Conservation (phyloP, 1,284 basidiomycete species). For the Ustilago curta region DNA sequence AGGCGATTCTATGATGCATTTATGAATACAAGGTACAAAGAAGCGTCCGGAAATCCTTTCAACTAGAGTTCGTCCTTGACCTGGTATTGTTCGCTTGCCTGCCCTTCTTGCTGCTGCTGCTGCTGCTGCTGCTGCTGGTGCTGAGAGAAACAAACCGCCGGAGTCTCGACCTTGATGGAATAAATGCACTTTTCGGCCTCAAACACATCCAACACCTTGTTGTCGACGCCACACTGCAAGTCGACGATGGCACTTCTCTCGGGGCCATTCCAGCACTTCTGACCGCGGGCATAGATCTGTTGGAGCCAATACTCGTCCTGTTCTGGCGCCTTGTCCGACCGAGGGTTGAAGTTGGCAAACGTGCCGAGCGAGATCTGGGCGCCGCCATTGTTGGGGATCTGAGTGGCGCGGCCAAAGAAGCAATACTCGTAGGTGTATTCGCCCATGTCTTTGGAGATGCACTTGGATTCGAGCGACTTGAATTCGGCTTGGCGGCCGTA, state of each 20-base stretch:
- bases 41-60: neutral
- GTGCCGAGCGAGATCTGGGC: constrained; percentile 81
- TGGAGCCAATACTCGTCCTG: constrained; percentile 81
- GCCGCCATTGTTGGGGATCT: constrained; percentile 87
- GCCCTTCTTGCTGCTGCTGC: too few relatives aligned
- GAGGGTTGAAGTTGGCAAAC: constrained; percentile 73
- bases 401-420: constrained; percentile 86
- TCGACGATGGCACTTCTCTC: constrained; percentile 83
- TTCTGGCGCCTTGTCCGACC: constrained; percentile 78
- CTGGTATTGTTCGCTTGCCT: neutral
- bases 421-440: constrained; percentile 99
- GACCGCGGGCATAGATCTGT: constrained; percentile 83
- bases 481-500: constrained; percentile 90
- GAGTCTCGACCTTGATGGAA: constrained; percentile 84
- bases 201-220: constrained; percentile 81
- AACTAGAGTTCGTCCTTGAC: constrained; percentile 33
- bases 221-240: constrained; percentile 86
- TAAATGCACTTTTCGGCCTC: constrained; percentile 98
- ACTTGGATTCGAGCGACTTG: constrained; percentile 89
- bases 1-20: neutral
- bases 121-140: constrained; percentile 4
- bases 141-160: constrained; percentile 79
- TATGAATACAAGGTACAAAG: neutral
- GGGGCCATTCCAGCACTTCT: constrained; percentile 95
- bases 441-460: constrained; percentile 83